phyloP scores from a whole-genome alignment of 139 green algal species.

The Ettlia oleoabundans region DNA sequence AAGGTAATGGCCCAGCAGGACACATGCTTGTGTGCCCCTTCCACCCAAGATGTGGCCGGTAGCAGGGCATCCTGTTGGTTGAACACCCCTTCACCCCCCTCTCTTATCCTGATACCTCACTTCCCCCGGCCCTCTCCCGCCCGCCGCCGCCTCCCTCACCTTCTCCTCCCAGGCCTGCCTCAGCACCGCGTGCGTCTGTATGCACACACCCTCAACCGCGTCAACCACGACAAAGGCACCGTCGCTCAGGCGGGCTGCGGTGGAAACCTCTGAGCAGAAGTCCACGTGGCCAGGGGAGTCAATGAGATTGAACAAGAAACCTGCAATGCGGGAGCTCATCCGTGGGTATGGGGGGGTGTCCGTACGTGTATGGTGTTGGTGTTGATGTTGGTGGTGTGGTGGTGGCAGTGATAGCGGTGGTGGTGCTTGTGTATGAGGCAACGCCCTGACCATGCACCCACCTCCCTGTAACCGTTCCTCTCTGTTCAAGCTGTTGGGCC shows the following conservation, averaged over 20 bases:
- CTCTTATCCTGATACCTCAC: too few relatives aligned
- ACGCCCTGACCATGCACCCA: not conserved
- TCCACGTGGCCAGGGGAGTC: slow-evolving; percentile 98
- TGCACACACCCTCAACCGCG: slow-evolving; percentile 97
- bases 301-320: slow-evolving; percentile 97
- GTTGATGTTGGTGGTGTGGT: too few relatives aligned
- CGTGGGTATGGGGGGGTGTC: too few relatives aligned
- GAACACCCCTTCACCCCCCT: too few relatives aligned
- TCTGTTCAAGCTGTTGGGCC: slow-evolving; percentile 44
- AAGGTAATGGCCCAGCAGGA: too few relatives aligned
- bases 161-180: slow-evolving; percentile 94
- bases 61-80: too few relatives aligned
- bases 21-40: too few relatives aligned
- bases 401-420: too few relatives aligned
- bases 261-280: slow-evolving; percentile 97
- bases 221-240: slow-evolving; percentile 97
- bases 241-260: slow-evolving; percentile 92
- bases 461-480: slow-evolving; percentile 44
- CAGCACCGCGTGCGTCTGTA: slow-evolving; percentile 98
- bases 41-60: too few relatives aligned
- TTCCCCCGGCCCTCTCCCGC: not conserved
- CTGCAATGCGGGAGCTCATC: slow-evolving; percentile 17
- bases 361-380: too few relatives aligned
- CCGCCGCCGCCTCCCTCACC: slow-evolving; percentile 47
- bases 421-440: too few relatives aligned